Conservation (phyloP, 176 grass and related monocot genomes). For the Juncus effusus region DNA sequence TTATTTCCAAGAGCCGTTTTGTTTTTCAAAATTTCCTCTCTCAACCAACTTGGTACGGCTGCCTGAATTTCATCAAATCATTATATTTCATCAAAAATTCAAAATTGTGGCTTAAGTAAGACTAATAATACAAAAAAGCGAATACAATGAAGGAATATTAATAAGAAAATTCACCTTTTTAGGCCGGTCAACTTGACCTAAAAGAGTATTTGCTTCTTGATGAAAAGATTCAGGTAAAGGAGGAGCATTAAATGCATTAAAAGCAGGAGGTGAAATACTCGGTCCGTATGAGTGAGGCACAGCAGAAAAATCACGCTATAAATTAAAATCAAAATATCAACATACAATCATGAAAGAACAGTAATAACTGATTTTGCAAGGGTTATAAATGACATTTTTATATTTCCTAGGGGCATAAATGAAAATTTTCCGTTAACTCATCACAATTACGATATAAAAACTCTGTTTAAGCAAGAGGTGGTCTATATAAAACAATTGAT, state of each 20-base stretch:
- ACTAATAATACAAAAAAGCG: not conserved
- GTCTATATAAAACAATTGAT: not conserved
- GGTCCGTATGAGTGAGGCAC: conserved; percentile 42
- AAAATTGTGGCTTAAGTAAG: not conserved
- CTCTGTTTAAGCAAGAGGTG: conserved; percentile 57
- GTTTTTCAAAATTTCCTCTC: conserved; percentile 96
- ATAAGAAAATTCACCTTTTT: conserved; percentile 56
- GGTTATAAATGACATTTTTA: no score
- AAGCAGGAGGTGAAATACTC: conserved; percentile 43
- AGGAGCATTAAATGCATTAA: conserved; percentile 62
- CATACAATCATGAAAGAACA: not conserved
- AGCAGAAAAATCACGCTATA: conserved; percentile 60
- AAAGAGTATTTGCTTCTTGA: conserved; percentile 42
- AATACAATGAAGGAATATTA: no score
- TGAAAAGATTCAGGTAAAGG: conserved; percentile 38
- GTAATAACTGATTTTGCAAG: no score
- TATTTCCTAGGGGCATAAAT: not conserved
- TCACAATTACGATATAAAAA: conserved; percentile 5
- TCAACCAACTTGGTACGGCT: conserved; percentile 93
- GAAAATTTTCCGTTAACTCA: not conserved
- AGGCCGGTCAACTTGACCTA: conserved; percentile 55
- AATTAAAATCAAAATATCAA: conserved; percentile 29
- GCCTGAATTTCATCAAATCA: conserved; percentile 42
- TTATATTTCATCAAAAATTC: conserved; percentile 23
- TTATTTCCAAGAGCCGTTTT: conserved; percentile 45